Evolutionary conservation across 768 basidiomycete genomes (phyloP).

Genomic region (Pleurotus sapidus): DNA sequence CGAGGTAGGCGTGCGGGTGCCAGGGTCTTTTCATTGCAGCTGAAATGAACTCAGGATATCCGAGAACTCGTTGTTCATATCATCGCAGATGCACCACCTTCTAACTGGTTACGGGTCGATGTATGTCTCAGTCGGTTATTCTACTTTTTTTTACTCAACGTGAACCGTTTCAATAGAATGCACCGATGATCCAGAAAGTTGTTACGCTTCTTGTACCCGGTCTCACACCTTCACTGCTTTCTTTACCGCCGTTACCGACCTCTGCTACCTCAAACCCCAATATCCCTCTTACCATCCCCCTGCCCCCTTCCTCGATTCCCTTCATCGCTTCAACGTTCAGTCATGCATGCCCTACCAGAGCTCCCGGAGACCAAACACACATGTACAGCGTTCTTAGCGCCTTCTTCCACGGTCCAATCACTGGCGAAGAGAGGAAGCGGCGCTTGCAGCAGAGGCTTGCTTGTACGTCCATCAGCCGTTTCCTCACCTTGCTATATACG

Average conservation of each 20-base stretch:
- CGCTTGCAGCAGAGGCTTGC: conserved; percentile 40
- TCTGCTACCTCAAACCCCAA: conserved; percentile 56
- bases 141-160: not conserved
- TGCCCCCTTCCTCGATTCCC: conserved; percentile 39
- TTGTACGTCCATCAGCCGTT: conserved; percentile 26
- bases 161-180: conserved; percentile 48
- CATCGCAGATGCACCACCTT: conserved; percentile 77
- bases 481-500: not conserved
- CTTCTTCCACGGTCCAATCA: conserved; percentile 82
- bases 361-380: conserved; percentile 82
- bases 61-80: conserved; percentile 85
- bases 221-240: conserved; percentile 69
- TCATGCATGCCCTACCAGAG: conserved; percentile 90
- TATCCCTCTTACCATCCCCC: conserved; percentile 39
- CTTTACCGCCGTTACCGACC: conserved; percentile 68
- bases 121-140: conserved; percentile 35
- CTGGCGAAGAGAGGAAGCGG: conserved; percentile 74
- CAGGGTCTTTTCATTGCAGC: too few relatives aligned
- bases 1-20: conserved; percentile 42
- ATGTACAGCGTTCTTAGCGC: conserved; percentile 85
- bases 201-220: conserved; percentile 86
- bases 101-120: conserved; percentile 84
- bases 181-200: conserved; percentile 69
- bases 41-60: conserved; percentile 58
- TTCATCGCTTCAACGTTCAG: conserved; percentile 82